Conservation (phyloP, 805 yeast species). For the Lipomyces lipofer region DNA sequence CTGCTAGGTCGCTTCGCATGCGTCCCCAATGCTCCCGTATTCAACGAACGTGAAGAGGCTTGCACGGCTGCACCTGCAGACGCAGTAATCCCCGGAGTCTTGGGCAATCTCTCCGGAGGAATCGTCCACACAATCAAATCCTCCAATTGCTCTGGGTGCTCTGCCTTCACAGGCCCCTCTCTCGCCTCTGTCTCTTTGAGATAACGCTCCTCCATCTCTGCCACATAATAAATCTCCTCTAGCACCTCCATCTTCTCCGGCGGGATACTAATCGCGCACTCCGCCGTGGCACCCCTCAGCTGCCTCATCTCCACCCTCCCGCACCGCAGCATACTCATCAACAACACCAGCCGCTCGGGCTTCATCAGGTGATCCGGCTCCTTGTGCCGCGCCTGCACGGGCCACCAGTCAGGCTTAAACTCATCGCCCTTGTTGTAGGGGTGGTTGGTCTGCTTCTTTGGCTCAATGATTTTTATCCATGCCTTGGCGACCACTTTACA, state of each 20-base stretch:
- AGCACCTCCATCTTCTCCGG: constrained; percentile 21
- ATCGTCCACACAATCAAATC: constrained; percentile 14
- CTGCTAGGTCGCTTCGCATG: constrained; percentile 1
- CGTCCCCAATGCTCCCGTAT: constrained; percentile 4
- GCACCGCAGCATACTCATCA: constrained; percentile 39
- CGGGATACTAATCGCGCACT: constrained; percentile 16
- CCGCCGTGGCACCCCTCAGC: constrained; percentile 26
- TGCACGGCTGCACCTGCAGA: constrained; percentile 16
- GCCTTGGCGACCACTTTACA: constrained; percentile 65
- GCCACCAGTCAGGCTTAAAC: constrained; percentile 74
- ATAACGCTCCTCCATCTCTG: constrained; percentile 26
- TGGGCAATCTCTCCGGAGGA: background rate
- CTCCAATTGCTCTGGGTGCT: background rate
- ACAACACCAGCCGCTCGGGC: constrained; percentile 53
- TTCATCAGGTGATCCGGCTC: constrained; percentile 76
- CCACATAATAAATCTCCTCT: constrained; percentile 31
- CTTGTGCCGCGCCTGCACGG: constrained; percentile 53
- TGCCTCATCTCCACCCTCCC: constrained; percentile 6
- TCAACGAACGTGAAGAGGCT: constrained; percentile 11
- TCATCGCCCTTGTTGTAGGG: constrained; percentile 60
- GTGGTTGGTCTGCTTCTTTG: constrained; percentile 59
- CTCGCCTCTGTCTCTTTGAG: background rate
- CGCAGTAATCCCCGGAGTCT: background rate
- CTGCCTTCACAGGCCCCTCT: background rate
- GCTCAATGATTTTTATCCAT: constrained; percentile 68